These are phyloP conservation scores for Botrytis aclada DNA, from an alignment of 2,329 filamentous ascomycete genomes.

Conservation along the genomic window DNA sequence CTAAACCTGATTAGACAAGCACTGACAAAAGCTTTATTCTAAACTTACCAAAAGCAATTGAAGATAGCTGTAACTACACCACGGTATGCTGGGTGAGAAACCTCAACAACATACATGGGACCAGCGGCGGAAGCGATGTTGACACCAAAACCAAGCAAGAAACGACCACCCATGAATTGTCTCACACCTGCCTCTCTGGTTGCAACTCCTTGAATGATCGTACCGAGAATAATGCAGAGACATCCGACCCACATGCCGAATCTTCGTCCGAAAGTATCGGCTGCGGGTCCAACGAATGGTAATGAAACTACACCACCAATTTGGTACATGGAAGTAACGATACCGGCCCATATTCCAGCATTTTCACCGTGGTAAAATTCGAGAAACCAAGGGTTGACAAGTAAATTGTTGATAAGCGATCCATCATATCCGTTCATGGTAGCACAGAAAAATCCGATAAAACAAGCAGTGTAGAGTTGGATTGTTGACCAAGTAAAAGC, in stretches of 20 bases:
- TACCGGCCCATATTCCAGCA: conserved; percentile 48
- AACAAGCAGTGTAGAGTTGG: conserved; percentile 45
- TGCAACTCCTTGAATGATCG: conserved; percentile 45
- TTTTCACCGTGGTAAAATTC: conserved; percentile 43
- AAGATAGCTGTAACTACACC: conserved; percentile 40
- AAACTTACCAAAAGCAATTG: conserved; percentile 13
- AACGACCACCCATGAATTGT: conserved; percentile 55
- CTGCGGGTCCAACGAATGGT: conserved; percentile 46
- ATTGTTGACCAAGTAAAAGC: conserved; percentile 43
- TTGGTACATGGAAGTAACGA: conserved; percentile 52
- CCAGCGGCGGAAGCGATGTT: conserved; percentile 47
- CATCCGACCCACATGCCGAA: conserved; percentile 48
- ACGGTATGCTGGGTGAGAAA: conserved; percentile 47
- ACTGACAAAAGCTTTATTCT: neutral
- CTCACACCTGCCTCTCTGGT: conserved; percentile 36
- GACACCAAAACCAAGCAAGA: conserved; percentile 58
- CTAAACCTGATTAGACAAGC: conserved; percentile 30
- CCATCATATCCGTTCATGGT: conserved; percentile 54
- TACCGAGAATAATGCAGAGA: conserved; percentile 45
- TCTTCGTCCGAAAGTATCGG: conserved; percentile 48
- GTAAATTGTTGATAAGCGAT: conserved; percentile 49
- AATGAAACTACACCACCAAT: conserved; percentile 49
- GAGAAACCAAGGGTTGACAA: conserved; percentile 44
- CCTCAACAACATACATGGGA: conserved; percentile 48
- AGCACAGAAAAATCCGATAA: conserved; percentile 49